Conservation (phyloP, 441 rosid genomes). For the Geranium incanum region DNA sequence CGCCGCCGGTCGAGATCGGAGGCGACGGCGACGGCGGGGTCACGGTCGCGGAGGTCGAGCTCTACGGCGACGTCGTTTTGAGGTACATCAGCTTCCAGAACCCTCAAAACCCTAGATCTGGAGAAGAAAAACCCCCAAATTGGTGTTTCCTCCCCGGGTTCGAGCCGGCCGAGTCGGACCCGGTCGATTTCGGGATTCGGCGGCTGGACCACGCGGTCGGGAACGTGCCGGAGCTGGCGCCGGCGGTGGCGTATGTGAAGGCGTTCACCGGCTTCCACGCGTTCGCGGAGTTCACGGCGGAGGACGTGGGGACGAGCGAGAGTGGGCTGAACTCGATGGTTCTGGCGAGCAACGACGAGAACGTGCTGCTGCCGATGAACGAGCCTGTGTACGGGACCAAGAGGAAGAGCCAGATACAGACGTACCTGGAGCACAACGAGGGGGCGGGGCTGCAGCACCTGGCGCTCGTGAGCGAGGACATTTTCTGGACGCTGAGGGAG, state of each 20-base stretch:
- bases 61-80: constrained; percentile 78
- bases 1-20: not conserved
- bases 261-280: constrained; percentile 77
- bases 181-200: constrained; percentile 62
- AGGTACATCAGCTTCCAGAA: constrained; percentile 52
- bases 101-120: constrained; percentile 7
- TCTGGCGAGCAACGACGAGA: constrained; percentile 68
- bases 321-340: constrained; percentile 80
- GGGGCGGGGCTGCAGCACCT: not conserved
- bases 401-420: constrained; percentile 91
- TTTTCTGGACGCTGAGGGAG: constrained; percentile 4
- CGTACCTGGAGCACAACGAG: constrained; percentile 31
- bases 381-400: constrained; percentile 88
- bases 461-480: not conserved
- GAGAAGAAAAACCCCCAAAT: not conserved
- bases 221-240: constrained; percentile 64
- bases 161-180: constrained; percentile 47
- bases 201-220: constrained; percentile 89
- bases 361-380: constrained; percentile 67
- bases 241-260: constrained; percentile 48
- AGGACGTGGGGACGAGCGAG: constrained; percentile 76
- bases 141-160: constrained; percentile 60
- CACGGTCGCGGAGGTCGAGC: constrained; percentile 69
- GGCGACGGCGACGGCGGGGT: constrained; percentile 27
- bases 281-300: constrained; percentile 81